These are phyloP conservation scores for Verbena officinalis DNA, from an alignment of 257 asterid species.

Conservation along the genomic window DNA sequence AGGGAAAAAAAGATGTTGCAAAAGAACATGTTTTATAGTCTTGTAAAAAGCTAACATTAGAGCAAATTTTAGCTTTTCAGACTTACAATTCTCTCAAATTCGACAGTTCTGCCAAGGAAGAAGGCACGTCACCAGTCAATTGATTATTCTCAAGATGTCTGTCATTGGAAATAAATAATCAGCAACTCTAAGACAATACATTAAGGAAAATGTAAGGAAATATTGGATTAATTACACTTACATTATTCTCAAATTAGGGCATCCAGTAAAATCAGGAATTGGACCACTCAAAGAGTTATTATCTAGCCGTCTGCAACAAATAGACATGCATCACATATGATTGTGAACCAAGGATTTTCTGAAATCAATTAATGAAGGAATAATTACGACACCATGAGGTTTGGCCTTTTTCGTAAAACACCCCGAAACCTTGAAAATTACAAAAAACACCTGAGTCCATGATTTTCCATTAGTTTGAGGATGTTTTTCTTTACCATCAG, in stretches of 20 bases:
- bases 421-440: too few relatives aligned
- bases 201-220: neutral
- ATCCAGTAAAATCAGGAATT: conserved; percentile 91
- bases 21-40: neutral
- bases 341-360: too few relatives aligned
- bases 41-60: neutral
- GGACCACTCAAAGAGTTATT: conserved; percentile 79
- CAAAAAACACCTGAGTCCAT: too few relatives aligned
- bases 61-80: conserved; percentile 27
- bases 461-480: too few relatives aligned
- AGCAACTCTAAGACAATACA: conserved; percentile 19
- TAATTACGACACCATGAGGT: too few relatives aligned
- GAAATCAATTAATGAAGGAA: neutral
- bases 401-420: too few relatives aligned
- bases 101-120: conserved; percentile 60
- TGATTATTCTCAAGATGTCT: conserved; percentile 89
- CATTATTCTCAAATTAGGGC: conserved; percentile 79
- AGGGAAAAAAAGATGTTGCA: neutral
- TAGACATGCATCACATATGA: conserved; percentile 15
- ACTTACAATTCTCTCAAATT: conserved; percentile 90
- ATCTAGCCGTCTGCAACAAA: conserved; percentile 84
- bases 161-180: conserved; percentile 34
- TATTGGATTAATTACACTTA: conserved; percentile 32
- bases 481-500: too few relatives aligned
- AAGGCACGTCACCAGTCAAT: conserved; percentile 77